Conservation (phyloP, 805 yeast genomes). For the Ogataea wickerhamii region DNA sequence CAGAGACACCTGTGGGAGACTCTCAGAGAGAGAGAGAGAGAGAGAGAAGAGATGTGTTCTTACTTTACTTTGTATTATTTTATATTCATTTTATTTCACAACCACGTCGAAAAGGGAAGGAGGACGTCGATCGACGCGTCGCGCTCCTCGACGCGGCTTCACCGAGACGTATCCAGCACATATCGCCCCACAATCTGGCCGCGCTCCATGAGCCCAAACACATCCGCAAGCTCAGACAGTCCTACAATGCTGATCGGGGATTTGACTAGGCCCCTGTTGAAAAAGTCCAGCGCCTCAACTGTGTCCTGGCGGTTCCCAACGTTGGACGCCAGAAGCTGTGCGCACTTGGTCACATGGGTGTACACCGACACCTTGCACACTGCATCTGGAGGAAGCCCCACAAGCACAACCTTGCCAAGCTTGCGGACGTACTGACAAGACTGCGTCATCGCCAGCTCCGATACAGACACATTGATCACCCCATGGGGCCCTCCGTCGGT, state of each 20-base stretch:
- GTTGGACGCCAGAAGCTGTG: conserved; percentile 74
- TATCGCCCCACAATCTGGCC: conserved; percentile 87
- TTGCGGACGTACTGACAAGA: conserved; percentile 58
- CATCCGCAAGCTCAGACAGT: conserved; percentile 62
- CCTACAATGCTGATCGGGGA: conserved; percentile 72
- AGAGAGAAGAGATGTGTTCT: too few species aligned
- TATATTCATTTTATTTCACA: too few species aligned
- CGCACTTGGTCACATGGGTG: conserved; percentile 67
- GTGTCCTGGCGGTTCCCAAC: conserved; percentile 90
- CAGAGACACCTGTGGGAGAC: too few species aligned
- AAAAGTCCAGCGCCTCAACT: conserved; percentile 71
- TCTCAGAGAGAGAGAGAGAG: too few species aligned
- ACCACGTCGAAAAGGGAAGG: too few species aligned
- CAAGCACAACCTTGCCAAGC: conserved; percentile 59
- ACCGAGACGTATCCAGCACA: conserved; percentile 75
- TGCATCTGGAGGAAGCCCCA: conserved; percentile 78
- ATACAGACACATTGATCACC: conserved; percentile 61
- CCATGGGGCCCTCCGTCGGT: conserved; percentile 61
- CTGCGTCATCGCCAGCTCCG: conserved; percentile 48
- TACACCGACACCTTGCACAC: conserved; percentile 67
- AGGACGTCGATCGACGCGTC: too few species aligned
- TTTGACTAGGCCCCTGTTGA: conserved; percentile 59
- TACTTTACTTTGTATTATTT: too few species aligned
- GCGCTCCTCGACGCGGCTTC: too few species aligned
- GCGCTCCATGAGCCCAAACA: conserved; percentile 74